A percentile compares a stretch with the other conserved stretches of the same genome.
phyloP scores from a whole-genome alignment of 2,329 filamentous ascomycete genomes.

The Fusarium anguioides region DNA sequence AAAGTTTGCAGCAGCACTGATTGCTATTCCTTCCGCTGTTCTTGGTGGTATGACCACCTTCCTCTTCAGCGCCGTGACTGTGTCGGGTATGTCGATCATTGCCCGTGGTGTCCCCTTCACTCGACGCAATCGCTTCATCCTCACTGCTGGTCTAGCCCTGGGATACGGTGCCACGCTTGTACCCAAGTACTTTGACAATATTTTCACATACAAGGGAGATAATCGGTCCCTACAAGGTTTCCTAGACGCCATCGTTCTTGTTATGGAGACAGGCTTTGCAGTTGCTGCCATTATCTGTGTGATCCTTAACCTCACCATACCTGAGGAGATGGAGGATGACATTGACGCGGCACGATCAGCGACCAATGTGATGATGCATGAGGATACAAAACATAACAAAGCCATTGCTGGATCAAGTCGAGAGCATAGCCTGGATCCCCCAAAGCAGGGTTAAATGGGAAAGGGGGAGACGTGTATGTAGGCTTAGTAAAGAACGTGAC shows the following conservation, averaged over 20 bases:
- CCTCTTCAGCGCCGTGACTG: conserved; percentile 79
- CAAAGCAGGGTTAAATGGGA: conserved; percentile 28
- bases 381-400: conserved; percentile 15
- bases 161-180: conserved; percentile 78
- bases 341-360: conserved; percentile 43
- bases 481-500: not conserved
- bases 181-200: conserved; percentile 73
- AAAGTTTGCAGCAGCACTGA: conserved; percentile 83
- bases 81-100: conserved; percentile 82
- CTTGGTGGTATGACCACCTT: conserved; percentile 83
- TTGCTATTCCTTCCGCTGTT: conserved; percentile 76
- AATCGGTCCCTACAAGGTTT: conserved; percentile 78
- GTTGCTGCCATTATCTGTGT: conserved; percentile 79
- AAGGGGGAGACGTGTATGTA: not conserved
- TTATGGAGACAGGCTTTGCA: conserved; percentile 81
- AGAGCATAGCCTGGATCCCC: conserved; percentile 40
- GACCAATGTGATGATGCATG: conserved; percentile 31
- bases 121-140: conserved; percentile 83
- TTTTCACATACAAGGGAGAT: conserved; percentile 77
- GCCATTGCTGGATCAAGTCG: conserved; percentile 26
- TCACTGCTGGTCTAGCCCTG: conserved; percentile 78
- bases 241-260: conserved; percentile 76
- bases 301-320: conserved; percentile 77
- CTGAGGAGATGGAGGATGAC: conserved; percentile 78
- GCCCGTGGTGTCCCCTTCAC: conserved; percentile 75